Evolutionary conservation across 345 rosid species (phyloP), one percentile per base, ranked within the genome.

Genomic region (Luvunga scandens): DNA sequence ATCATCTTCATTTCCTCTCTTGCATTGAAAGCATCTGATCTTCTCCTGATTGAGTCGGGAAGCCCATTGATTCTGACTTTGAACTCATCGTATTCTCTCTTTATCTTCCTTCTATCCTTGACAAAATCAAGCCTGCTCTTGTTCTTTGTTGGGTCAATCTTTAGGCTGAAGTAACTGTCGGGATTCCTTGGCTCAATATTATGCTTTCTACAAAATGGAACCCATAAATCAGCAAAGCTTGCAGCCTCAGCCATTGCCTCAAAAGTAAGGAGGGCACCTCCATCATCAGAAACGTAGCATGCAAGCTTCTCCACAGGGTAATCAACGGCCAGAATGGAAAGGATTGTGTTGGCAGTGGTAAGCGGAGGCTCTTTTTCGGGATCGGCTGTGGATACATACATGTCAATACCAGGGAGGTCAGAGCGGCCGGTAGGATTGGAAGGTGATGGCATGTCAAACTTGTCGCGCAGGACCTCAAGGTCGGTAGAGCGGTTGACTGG

Each of bases 201-300:
- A 66, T 96, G 99, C 72, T 96, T 96, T 61, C 93, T 87, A 70
- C 98, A 96, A 81, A 96, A 96, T 0, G 99, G 99, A 28, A 96
- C 94, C 99, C 98, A 96, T 53, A 92, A 66, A 50, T 94, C 98
- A 0, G 98, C 99, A 65, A 94, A 96, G 83, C 97, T 94, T 1
- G 95, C 94, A 13, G 98, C 98, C 89, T 96, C 99, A 0, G 99
- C 98, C 99, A 96, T 92, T 2, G 98, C 98, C 86, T 96, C 99
- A 28, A 96, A 96, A 0, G 95, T 91, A 18, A 96, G 90, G 36
- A 96, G 92, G n/a, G 99, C 97, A 0, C 97, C 99, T 10, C 99
- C 97, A 36, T 96, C 99, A 53, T 96, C 98, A 5, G 98, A 96
- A 38, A 92, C 48, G 72, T 96, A 96, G 73, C 99, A 96, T 0